Evolutionary conservation across 768 basidiomycete species (phyloP).

Genomic region (Leccinum subgranulosum): DNA sequence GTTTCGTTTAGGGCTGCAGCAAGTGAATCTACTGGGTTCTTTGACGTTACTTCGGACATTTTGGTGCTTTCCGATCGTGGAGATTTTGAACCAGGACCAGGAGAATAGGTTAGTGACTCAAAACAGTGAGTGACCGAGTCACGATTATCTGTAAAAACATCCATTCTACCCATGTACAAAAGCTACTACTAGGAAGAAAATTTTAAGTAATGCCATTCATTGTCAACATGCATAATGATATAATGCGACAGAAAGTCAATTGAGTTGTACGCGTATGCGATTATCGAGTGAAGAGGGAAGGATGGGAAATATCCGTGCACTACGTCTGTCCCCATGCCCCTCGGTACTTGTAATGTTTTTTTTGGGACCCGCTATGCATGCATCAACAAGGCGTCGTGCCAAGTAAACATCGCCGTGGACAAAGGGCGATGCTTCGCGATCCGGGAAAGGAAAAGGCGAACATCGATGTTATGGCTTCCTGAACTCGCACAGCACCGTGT

Average conservation of each 20-base stretch:
- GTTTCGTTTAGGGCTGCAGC: constrained; percentile 24
- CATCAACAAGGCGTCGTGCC: neutral
- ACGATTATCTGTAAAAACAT: neutral
- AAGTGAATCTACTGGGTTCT: constrained; percentile 28
- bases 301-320: constrained; percentile 36
- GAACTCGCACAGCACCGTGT: constrained; percentile 96
- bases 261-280: constrained; percentile 21
- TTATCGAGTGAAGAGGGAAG: constrained; percentile 28
- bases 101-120: too few relatives aligned
- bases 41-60: constrained; percentile 25
- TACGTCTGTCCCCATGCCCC: constrained; percentile 35
- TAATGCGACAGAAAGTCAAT: constrained; percentile 23
- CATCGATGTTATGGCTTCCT: constrained; percentile 60
- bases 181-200: neutral
- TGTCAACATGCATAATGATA: constrained; percentile 24
- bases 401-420: constrained; percentile 1
- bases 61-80: neutral
- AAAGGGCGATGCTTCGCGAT: neutral
- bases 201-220: neutral
- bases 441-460: neutral
- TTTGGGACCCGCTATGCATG: constrained; percentile 9
- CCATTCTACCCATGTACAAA: neutral
- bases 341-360: constrained; percentile 22
- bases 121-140: neutral
- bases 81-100: too few relatives aligned